These are phyloP conservation scores for Esteya vermicola DNA, from an alignment of 2,329 filamentous ascomycete species.

Conservation along the genomic window DNA sequence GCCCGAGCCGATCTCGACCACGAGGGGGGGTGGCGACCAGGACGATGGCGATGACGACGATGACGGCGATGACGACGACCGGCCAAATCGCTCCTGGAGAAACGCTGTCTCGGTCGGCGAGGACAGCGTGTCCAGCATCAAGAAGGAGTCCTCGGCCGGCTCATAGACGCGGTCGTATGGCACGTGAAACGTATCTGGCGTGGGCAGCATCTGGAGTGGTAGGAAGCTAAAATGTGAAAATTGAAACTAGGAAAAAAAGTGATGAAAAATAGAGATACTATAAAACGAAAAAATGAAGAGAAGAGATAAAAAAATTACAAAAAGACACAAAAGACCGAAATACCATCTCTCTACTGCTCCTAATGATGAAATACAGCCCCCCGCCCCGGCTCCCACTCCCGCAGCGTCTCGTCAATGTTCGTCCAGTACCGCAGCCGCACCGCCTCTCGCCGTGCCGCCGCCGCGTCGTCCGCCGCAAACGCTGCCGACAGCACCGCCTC, in stretches of 20 bases:
- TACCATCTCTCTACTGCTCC: not conserved
- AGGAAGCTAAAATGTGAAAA: not conserved
- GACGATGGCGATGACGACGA: conserved; percentile 51
- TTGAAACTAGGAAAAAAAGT: not conserved
- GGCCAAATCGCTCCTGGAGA: conserved; percentile 47
- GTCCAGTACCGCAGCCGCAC: conserved; percentile 80
- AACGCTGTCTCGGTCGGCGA: conserved; percentile 53
- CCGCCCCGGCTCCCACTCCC: conserved; percentile 73
- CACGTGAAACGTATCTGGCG: conserved; percentile 85
- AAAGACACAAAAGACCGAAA: not conserved
- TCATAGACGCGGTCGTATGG: conserved; percentile 83
- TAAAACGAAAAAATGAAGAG: not conserved
- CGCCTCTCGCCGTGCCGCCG: conserved; percentile 54
- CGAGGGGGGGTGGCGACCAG: conserved; percentile 33
- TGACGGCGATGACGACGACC: conserved; percentile 34
- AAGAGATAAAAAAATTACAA: not conserved
- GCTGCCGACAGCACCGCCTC: conserved; percentile 47
- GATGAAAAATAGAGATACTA: no score
- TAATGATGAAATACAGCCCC: conserved; percentile 38
- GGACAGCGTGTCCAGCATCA: conserved; percentile 84
- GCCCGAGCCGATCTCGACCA: conserved; percentile 79
- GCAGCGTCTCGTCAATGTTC: conserved; percentile 67
- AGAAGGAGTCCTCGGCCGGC: conserved; percentile 88
- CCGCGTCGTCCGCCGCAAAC: conserved; percentile 49
- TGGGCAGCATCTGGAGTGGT: conserved; percentile 66